Base-by-base conservation (phyloP, 2,329 filamentous ascomycete genomes). In the Aspergillus neoniger region DNA sequence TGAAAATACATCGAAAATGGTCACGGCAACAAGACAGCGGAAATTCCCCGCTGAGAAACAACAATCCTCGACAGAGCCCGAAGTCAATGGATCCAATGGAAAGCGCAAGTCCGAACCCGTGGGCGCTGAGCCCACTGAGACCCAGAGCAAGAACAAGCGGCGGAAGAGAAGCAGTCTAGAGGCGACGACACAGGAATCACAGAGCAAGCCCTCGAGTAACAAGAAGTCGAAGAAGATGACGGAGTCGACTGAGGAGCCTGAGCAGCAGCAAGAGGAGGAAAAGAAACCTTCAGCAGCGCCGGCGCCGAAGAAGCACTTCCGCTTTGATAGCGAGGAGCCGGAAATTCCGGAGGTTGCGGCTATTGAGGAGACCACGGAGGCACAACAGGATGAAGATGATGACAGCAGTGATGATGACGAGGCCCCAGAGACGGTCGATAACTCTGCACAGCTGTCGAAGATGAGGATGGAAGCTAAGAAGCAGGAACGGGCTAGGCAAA, bases 241-340 rank as follows among this genome's bases (percentile, higher is more conserved):
- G 44, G 39, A 57, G 14, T 19, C 43, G 19, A 17, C 30, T 38
- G 58, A 66, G 28, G 53, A 63, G 28, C 49, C 60, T 19, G 48
- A 28, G 12, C 49, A 61, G 10, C 61, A 66, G 15, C 61, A 61
- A 6, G 62, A 69, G 32, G 62, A 67, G 17, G 57, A 59, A 49
- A 36, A 36, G 32, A 36, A 36, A 36, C 12, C 32, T 36, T 32
- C 63, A 48, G 63, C 53, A 7, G 62, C 68, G 4, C 6, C 58
- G 15, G 38, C 51, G 19, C 67, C 66, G 64, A 69, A 54, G 49
- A 72, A 66, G 32, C 76, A 78, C 57, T 69, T 79, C 41, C 72
- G 77, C 54, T 80, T 80, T 57, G 77, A 67, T 36, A 79, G 76
- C 59, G 77, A 79, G 62, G 78, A 80, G 21, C 75, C 76, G 25